Conservation (phyloP, 495 filamentous ascomycete species). For the Amorphotheca resinae region DNA sequence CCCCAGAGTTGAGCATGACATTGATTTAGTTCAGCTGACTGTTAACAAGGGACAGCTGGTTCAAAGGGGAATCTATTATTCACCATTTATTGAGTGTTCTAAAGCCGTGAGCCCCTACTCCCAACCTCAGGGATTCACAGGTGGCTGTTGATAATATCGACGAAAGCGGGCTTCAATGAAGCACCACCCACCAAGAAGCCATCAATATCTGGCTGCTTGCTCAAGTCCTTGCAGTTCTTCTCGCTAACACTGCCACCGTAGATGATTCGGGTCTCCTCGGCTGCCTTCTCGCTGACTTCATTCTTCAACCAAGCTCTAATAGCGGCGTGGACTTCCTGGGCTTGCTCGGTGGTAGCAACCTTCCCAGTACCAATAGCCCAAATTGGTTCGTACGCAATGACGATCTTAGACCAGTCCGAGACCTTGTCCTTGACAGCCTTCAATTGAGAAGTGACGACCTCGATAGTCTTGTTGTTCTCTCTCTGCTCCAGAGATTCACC, state of each 20-base stretch:
- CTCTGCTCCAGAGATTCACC: constrained; percentile 91
- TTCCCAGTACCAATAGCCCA: constrained; percentile 99
- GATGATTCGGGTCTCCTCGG: constrained; percentile 75
- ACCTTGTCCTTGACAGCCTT: constrained; percentile 54
- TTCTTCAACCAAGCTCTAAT: constrained; percentile 81
- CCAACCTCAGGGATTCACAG: constrained; percentile 22
- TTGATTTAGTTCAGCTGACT: too few species aligned
- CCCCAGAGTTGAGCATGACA: too few species aligned
- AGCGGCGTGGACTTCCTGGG: constrained; percentile 86
- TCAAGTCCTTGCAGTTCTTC: constrained; percentile 94
- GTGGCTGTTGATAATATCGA: constrained; percentile 49
- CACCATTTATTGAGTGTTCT: not conserved
- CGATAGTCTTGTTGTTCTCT: constrained; percentile 73
- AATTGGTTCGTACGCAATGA: constrained; percentile 97
- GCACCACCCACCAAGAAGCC: constrained; percentile 97
- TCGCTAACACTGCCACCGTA: constrained; percentile 95
- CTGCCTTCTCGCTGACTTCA: constrained; percentile 54
- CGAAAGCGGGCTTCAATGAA: constrained; percentile 90
- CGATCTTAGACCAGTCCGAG: constrained; percentile 82
- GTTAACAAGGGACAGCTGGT: too few species aligned
- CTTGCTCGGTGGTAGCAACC: constrained; percentile 86
- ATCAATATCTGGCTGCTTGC: constrained; percentile 86
- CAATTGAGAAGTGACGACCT: constrained; percentile 76
- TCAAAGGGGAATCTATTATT: not conserved
- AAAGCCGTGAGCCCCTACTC: constrained; percentile 7